A percentile compares a stretch with the other conserved stretches of the same genome.
These are phyloP conservation scores for Elsinoe arachidis DNA, from an alignment of 2,329 filamentous ascomycete species.

Conservation along the genomic window DNA sequence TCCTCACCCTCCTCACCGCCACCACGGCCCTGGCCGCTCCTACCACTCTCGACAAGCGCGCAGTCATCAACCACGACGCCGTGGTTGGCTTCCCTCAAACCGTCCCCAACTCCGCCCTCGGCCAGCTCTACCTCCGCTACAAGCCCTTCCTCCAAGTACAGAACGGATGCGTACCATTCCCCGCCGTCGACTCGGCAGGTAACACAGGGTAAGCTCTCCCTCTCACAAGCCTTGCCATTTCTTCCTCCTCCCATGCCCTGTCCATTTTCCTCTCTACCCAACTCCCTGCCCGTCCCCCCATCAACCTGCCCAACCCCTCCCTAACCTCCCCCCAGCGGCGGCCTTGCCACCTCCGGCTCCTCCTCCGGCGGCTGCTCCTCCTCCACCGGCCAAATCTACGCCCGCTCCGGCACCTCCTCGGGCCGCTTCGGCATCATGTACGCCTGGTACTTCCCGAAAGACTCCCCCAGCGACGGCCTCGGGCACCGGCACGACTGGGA, in stretches of 20 bases:
- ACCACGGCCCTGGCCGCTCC: slow-evolving; percentile 13
- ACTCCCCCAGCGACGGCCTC: slow-evolving; percentile 35
- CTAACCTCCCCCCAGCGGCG: slow-evolving; percentile 29
- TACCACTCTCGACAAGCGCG: slow-evolving; percentile 29
- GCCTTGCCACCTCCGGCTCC: slow-evolving; percentile 34
- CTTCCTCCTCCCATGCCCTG: not conserved
- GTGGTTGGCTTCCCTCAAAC: slow-evolving; percentile 48
- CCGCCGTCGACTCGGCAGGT: slow-evolving; percentile 50
- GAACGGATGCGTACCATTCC: slow-evolving; percentile 55
- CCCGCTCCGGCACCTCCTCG: slow-evolving; percentile 35
- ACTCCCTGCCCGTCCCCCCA: not conserved
- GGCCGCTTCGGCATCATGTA: slow-evolving; percentile 44
- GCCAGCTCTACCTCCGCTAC: slow-evolving; percentile 46
- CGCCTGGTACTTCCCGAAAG: slow-evolving; percentile 45
- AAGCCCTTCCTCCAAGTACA: slow-evolving; percentile 48
- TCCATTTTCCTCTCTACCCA: not conserved
- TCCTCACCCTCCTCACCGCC: slow-evolving; percentile 13
- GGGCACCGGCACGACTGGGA: slow-evolving; percentile 52
- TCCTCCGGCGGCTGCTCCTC: slow-evolving; percentile 34
- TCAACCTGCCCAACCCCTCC: not conserved
- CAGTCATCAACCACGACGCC: slow-evolving; percentile 36
- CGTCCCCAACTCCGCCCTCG: slow-evolving; percentile 40
- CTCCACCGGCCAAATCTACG: slow-evolving; percentile 45
- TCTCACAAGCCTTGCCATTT: not conserved
- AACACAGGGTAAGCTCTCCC: slow-evolving; percentile 43